phyloP scores from a whole-genome alignment of 2,329 filamentous ascomycete genomes.

The Neofusicoccum parvum region DNA sequence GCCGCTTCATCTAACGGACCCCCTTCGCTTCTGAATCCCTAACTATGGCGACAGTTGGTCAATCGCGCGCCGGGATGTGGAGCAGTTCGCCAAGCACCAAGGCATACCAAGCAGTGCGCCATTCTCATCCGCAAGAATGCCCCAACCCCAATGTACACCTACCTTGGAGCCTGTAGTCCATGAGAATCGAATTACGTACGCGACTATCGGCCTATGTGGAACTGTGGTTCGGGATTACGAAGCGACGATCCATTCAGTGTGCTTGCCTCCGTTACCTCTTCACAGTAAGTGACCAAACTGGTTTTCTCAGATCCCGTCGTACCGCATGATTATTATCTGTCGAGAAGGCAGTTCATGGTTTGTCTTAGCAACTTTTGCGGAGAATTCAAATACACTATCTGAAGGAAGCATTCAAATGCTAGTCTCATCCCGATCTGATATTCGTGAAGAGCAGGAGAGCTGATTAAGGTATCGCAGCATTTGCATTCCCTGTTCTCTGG shows the following conservation, averaged over 20 bases:
- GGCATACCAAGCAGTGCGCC: too few relatives aligned
- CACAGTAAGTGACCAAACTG: background rate
- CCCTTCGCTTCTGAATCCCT: too few relatives aligned
- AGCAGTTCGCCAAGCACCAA: too few relatives aligned
- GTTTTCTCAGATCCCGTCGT: background rate
- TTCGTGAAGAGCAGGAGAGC: background rate
- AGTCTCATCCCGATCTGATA: background rate
- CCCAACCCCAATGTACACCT: too few relatives aligned
- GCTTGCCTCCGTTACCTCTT: background rate
- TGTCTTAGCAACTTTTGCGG: background rate
- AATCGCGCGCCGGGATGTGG: too few relatives aligned
- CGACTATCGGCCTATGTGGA: too few relatives aligned
- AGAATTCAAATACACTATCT: background rate
- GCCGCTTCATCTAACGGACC: background rate
- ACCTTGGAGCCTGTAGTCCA: too few relatives aligned
- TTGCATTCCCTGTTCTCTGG: background rate
- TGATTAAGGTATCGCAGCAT: background rate
- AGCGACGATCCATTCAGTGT: too few relatives aligned
- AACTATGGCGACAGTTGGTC: too few relatives aligned
- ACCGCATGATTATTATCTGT: background rate
- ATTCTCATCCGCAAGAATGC: too few relatives aligned
- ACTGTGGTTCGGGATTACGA: too few relatives aligned
- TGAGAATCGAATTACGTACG: too few relatives aligned
- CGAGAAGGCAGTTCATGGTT: conserved; percentile 10
- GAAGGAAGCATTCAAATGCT: background rate